Evolutionary conservation across 2,329 filamentous ascomycete genomes (phyloP), one percentile per base, ranked within the genome.

Genomic region (Harringtonia aguacate): DNA sequence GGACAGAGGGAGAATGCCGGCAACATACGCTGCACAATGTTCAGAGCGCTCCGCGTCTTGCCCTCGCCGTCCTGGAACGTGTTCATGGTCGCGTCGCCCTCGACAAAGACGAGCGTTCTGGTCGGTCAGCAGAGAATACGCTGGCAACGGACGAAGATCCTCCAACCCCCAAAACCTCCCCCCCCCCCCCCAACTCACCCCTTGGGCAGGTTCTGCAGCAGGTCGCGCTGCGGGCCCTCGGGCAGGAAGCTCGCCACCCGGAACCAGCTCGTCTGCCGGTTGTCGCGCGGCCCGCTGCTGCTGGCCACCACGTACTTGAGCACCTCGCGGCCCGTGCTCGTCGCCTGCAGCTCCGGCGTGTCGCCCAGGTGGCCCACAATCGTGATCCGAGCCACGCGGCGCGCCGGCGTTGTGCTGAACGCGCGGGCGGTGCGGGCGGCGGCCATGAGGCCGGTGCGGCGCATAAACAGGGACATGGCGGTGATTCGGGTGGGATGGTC

Each of bases 241-340:
- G 69, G 67, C 42, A 67, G 55, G 61, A 97, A 97, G 66, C 73
- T 79, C 29, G 79, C 71, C 44, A 97, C 71, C 46, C 73, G 74
- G 73, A 94, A 97, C 84, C 85, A 97, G 70, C 82, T 92, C 27
- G 84, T 86, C 59, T 79, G 74, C 58, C 78, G 72, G 64, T 86
- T 84, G 15, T 90, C 83, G 52, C 66, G 69, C 48, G 70, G 65
- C 14, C 87, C 87, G 47, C 61, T 62, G 61, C 69, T 80, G 56
- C 79, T 84, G 41, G 78, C 89, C 50, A 98, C 68, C 5, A 79
- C 68, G 61, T 94, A 97, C 55, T 75, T 77, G 57, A 97, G 60
- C 46, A 94, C 57, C 51, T 94, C 84, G 50, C 73, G 73, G 46
- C 87, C 87, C 42, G 69, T 81, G 56, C 76, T 74, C 39, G 84